Base-by-base conservation (phyloP, 495 filamentous ascomycete genomes). In the Apiosordaria backusii region DNA sequence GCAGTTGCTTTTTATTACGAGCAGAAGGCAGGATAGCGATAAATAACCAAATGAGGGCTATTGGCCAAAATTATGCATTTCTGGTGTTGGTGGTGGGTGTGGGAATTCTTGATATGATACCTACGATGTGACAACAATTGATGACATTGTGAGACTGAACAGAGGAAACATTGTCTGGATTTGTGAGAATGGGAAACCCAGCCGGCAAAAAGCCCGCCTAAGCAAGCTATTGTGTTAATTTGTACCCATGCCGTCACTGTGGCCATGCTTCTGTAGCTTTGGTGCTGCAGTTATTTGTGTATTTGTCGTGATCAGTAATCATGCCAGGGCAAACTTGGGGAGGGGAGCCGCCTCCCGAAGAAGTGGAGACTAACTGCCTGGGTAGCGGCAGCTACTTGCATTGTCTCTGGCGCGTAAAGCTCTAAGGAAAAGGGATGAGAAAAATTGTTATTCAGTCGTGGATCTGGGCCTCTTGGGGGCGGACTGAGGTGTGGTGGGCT, bases 231-330 rank as follows among this genome's bases (percentile, higher is more conserved):
- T n/a, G n/a, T n/a, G n/a, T n/a, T n/a, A n/a, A n/a, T n/a, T n/a
- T n/a, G n/a, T n/a, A n/a, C n/a, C n/a, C n/a, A n/a, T n/a, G n/a
- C n/a, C n/a, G n/a, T n/a, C n/a, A n/a, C n/a, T n/a, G n/a, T n/a
- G n/a, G n/a, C n/a, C n/a, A n/a, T n/a, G n/a, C n/a, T n/a, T 50
- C 57, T 18, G 24, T 25, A 10, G 57, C 19, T n/a, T 60, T 19
- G 23, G 54, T 57, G 54, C 25, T 57, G 54, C n/a, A 23, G n/a
- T n/a, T 59, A 40, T 19, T 40, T 61, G 59, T 50, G 45, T 35
- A 18, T 61, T 61, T 35, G n/a, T 19, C 21, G 24, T 60, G 29
- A 27, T 23, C 57, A 60, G 24, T 26, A 24, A 59, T 25, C 27
- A 25, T 24, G 13, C 52, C 4, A 22, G 52, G 15, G 15, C 15